These are phyloP conservation scores for Bassia scoparia DNA, from an alignment of 148 eudicot species.

Conservation along the genomic window DNA sequence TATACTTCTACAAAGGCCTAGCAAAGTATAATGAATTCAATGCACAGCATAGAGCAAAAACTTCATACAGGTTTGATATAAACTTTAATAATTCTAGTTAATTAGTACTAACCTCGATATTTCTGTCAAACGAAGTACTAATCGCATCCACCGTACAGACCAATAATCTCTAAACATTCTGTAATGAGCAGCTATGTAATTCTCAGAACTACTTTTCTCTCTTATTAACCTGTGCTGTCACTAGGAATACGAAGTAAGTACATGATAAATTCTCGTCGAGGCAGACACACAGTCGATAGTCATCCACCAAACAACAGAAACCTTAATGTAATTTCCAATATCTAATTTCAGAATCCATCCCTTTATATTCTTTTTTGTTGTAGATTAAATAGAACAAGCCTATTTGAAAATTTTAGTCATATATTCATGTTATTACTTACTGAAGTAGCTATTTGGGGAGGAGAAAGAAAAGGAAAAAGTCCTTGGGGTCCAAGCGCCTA, in stretches of 20 bases:
- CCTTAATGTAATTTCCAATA: no score
- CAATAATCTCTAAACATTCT: not conserved
- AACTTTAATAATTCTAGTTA: not conserved
- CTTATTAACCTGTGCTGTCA: not conserved
- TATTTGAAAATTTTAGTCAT: not conserved
- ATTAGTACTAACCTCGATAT: not conserved
- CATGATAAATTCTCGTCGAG: no score
- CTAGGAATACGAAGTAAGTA: not conserved
- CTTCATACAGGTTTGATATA: not conserved
- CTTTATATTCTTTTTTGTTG: no score
- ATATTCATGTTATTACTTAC: not conserved
- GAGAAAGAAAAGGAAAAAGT: no score
- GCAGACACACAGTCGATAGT: not conserved
- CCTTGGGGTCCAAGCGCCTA: not conserved
- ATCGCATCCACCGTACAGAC: not conserved
- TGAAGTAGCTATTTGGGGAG: no score
- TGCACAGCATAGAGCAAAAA: not conserved
- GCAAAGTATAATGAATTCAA: not conserved
- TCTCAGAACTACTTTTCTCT: not conserved
- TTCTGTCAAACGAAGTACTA: not conserved
- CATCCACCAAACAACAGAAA: no score
- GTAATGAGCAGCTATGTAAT: not conserved
- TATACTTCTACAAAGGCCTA: not conserved
- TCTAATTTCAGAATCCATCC: no score
- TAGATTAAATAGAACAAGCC: no score